These are phyloP conservation scores for Cadophora gregata DNA, from an alignment of 2,329 filamentous ascomycete genomes.

Conservation along the genomic window DNA sequence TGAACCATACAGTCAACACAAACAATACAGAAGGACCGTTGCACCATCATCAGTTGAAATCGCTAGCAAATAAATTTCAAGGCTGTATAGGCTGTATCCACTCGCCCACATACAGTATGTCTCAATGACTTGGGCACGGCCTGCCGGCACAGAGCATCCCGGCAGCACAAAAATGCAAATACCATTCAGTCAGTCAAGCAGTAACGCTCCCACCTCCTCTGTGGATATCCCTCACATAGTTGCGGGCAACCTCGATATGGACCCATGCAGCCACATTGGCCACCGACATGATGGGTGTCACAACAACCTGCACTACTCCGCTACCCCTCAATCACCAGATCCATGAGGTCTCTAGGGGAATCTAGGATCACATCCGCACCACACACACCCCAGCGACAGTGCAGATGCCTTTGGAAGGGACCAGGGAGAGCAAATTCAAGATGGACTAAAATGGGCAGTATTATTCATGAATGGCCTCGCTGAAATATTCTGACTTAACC, in stretches of 20 bases:
- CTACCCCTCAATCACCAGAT: slow-evolving; percentile 8
- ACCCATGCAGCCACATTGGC: not conserved
- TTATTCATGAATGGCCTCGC: not conserved
- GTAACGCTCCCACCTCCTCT: not conserved
- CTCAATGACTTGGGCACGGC: not conserved
- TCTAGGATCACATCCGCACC: slow-evolving; percentile 11
- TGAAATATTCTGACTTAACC: not conserved
- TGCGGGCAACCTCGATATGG: not conserved
- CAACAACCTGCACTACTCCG: not conserved
- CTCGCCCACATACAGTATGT: not conserved
- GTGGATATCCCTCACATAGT: slow-evolving; percentile 5
- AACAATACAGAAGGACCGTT: not conserved
- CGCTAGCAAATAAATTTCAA: no score
- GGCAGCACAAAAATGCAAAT: not conserved
- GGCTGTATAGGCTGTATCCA: not conserved
- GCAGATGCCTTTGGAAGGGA: not conserved
- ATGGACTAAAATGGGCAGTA: not conserved
- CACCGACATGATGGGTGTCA: not conserved
- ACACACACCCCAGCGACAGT: not conserved
- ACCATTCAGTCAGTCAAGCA: no score
- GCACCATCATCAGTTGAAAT: not conserved
- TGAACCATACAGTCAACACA: not conserved
- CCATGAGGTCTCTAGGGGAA: not conserved
- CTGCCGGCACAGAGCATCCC: not conserved
- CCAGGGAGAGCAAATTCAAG: not conserved